A percentile compares a stretch with the other conserved stretches of the same genome.
These are phyloP conservation scores for Castanopsis chinensis DNA, from an alignment of 306 rosid species.

Conservation along the genomic window DNA sequence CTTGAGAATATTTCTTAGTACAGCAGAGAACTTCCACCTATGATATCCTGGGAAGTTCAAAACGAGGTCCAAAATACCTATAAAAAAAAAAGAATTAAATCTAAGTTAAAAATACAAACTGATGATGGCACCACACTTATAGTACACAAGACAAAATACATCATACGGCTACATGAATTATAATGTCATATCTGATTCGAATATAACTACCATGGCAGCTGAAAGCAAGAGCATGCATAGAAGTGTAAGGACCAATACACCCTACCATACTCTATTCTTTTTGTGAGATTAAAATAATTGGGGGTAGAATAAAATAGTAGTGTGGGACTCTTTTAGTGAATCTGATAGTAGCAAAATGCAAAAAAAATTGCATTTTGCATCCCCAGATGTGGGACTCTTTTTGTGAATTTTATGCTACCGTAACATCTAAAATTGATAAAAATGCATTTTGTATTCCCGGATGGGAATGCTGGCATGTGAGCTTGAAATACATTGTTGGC, in stretches of 20 bases:
- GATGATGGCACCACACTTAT: background rate
- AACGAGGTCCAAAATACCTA: constrained; percentile 77
- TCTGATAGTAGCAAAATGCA: no score
- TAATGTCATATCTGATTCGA: background rate
- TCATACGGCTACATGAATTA: background rate
- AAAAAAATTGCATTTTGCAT: no score
- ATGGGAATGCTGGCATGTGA: background rate
- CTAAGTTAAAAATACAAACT: background rate
- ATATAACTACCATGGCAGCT: background rate
- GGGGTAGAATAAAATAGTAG: no score
- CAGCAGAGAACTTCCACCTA: constrained; percentile 76
- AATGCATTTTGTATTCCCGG: no score
- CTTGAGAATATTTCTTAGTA: constrained; percentile 77
- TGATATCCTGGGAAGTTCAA: constrained; percentile 89
- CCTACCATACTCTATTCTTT: no score
- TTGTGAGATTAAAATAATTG: no score
- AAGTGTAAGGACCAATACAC: background rate
- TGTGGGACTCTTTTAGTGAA: no score
- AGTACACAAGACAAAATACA: background rate
- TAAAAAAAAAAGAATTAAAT: constrained; percentile 25
- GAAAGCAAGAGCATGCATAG: background rate
- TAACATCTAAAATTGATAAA: no score
- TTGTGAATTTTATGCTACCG: no score
- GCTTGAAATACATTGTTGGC: background rate
- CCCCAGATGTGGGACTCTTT: no score